Evolutionary conservation across 2,329 filamentous ascomycete genomes (phyloP).

Genomic region (Helotiales sp.): DNA sequence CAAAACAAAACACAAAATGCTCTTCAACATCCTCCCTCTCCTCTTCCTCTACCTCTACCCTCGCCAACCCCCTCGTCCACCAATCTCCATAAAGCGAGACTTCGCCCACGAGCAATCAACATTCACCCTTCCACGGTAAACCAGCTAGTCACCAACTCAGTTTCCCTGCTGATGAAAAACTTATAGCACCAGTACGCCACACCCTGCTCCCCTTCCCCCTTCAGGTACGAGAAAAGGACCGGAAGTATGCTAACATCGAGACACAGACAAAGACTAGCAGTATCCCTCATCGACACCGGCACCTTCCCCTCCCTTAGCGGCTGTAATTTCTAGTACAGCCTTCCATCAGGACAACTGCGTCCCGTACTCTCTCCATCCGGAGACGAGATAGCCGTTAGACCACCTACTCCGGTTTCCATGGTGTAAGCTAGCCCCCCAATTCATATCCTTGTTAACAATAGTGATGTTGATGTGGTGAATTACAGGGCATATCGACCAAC

Average conservation of each 20-base stretch:
- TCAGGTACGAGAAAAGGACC: background rate
- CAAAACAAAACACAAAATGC: background rate
- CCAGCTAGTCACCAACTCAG: constrained; percentile 42
- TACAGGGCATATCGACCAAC: constrained; percentile 35
- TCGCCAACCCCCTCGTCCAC: background rate
- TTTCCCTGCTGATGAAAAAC: constrained; percentile 44
- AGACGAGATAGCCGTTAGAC: constrained; percentile 41
- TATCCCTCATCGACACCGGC: constrained; percentile 43
- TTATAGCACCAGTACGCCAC: constrained; percentile 39
- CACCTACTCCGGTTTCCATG: constrained; percentile 43
- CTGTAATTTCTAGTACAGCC: constrained; percentile 44
- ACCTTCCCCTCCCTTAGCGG: constrained; percentile 44
- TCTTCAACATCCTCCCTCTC: background rate
- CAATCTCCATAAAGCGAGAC: background rate
- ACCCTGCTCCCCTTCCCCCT: background rate
- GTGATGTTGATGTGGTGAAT: no score
- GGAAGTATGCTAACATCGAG: background rate
- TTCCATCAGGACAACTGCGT: constrained; percentile 22
- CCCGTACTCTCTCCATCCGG: background rate
- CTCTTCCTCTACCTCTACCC: background rate
- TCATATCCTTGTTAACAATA: no score
- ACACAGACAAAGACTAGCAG: constrained; percentile 40
- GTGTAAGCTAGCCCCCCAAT: no score
- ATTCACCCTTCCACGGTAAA: constrained; percentile 45
- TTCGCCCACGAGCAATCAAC: constrained; percentile 29